Conservation (phyloP, 2,329 filamentous ascomycete species). For the Aspergillus caelatus region DNA sequence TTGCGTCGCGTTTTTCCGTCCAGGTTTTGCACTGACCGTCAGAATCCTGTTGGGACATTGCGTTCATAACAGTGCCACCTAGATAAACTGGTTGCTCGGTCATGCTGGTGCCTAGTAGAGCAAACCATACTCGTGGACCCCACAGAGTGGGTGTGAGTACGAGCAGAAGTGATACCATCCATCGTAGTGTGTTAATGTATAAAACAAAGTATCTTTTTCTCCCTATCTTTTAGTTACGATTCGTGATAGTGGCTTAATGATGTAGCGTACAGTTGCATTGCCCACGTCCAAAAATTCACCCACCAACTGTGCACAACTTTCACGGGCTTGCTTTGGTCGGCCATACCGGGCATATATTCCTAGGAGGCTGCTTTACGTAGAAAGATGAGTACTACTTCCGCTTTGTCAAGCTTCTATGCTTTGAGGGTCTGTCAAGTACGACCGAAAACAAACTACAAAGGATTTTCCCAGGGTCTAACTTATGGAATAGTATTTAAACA, state of each 20-base stretch:
- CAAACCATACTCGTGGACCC: not conserved
- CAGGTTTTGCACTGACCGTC: not conserved
- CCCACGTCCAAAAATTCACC: not conserved
- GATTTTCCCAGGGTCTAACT: too few relatives aligned
- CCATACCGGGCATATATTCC: not conserved
- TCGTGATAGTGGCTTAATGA: not conserved
- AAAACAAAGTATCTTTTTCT: not conserved
- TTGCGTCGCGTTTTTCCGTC: not conserved
- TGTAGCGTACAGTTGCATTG: not conserved
- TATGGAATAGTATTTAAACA: not conserved
- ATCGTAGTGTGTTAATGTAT: not conserved
- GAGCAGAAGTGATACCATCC: not conserved
- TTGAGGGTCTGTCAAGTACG: not conserved
- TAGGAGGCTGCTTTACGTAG: not conserved
- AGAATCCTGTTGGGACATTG: not conserved
- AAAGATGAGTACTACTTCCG: not conserved
- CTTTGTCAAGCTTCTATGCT: not conserved
- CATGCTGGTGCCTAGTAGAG: not conserved
- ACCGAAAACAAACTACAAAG: too few relatives aligned
- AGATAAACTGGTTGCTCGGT: not conserved
- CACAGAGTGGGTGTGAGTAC: conserved; percentile 1
- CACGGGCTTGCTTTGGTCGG: not conserved
- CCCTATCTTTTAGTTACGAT: not conserved
- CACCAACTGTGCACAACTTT: not conserved
- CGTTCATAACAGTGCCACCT: not conserved